Conservation (phyloP, 805 yeast species). For the Monosporozyma yasuniensis region DNA sequence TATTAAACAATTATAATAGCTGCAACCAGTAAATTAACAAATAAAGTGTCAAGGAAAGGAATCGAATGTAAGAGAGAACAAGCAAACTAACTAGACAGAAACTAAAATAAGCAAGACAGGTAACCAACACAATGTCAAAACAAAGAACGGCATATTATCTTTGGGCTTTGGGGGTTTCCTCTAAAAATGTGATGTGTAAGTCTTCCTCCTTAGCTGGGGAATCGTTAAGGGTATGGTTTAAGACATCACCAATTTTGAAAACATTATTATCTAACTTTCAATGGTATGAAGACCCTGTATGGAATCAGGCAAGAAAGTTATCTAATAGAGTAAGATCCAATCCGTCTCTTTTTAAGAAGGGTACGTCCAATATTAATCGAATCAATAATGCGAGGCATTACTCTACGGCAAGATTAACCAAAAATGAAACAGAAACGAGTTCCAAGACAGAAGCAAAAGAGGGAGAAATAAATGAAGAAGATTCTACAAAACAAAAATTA, state of each 20-base stretch:
- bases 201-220: slow-evolving; percentile 16
- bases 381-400: slow-evolving; percentile 3
- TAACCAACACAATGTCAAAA: slow-evolving; percentile 11
- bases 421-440: not conserved
- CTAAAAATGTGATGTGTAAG: slow-evolving; percentile 15
- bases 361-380: not conserved
- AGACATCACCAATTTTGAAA: slow-evolving; percentile 21
- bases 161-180: slow-evolving; percentile 18
- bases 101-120: not conserved
- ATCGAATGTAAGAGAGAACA: not conserved
- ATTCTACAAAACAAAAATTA: not conserved
- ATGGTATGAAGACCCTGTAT: slow-evolving; percentile 26
- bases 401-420: slow-evolving; percentile 1
- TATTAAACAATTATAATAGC: no score
- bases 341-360: not conserved
- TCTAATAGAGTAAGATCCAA: slow-evolving; percentile 13
- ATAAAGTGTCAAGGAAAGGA: no score
- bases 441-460: slow-evolving; percentile 2
- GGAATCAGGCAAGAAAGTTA: slow-evolving; percentile 24
- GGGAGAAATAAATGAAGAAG: not conserved
- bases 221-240: slow-evolving; percentile 19
- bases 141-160: slow-evolving; percentile 18
- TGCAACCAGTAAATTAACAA: no score
- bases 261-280: slow-evolving; percentile 17
- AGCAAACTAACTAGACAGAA: not conserved